phyloP scores from a whole-genome alignment of 768 basidiomycete genomes.

The Amanita jacksonii region DNA sequence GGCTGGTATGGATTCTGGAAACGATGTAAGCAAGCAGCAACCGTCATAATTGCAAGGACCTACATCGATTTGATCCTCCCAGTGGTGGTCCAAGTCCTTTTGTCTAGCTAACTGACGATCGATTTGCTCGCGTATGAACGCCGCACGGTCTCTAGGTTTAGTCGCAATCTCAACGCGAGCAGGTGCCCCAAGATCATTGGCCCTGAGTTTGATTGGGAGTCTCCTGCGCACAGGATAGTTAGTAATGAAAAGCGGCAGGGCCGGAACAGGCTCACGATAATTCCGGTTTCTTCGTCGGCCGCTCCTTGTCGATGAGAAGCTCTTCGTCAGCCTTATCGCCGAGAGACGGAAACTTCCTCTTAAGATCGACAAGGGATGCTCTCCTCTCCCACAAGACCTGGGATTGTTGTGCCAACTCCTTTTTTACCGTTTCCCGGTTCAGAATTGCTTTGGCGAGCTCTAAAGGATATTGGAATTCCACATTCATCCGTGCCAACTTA shows the following conservation, averaged over 20 bases:
- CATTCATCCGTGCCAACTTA: slow-evolving; percentile 72
- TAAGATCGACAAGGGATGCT: slow-evolving; percentile 61
- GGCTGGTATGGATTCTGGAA: slow-evolving; percentile 64
- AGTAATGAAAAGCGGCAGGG: slow-evolving; percentile 1
- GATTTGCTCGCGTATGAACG: slow-evolving; percentile 49
- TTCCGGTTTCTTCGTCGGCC: slow-evolving; percentile 51
- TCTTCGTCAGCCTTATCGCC: slow-evolving; percentile 64
- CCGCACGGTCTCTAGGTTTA: slow-evolving; percentile 57
- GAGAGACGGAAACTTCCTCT: slow-evolving; percentile 59
- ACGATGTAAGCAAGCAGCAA: not conserved
- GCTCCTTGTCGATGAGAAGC: slow-evolving; percentile 62
- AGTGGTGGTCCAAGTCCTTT: slow-evolving; percentile 68
- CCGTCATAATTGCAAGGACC: slow-evolving; percentile 13
- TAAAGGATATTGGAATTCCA: slow-evolving; percentile 62
- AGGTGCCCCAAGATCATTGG: slow-evolving; percentile 33
- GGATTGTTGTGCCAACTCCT: slow-evolving; percentile 47
- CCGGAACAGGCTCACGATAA: slow-evolving; percentile 20
- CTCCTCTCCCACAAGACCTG: slow-evolving; percentile 71
- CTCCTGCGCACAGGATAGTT: slow-evolving; percentile 23
- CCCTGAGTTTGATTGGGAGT: slow-evolving; percentile 44
- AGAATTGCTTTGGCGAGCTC: slow-evolving; percentile 65
- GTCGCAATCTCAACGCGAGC: slow-evolving; percentile 41
- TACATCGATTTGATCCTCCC: slow-evolving; percentile 86
- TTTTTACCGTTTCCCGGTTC: slow-evolving; percentile 69
- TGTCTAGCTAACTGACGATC: slow-evolving; percentile 52